A percentile compares a stretch with the other conserved stretches of the same genome.
Conservation (phyloP, 306 rosid genomes). For the Lithocarpus polystachyus region DNA sequence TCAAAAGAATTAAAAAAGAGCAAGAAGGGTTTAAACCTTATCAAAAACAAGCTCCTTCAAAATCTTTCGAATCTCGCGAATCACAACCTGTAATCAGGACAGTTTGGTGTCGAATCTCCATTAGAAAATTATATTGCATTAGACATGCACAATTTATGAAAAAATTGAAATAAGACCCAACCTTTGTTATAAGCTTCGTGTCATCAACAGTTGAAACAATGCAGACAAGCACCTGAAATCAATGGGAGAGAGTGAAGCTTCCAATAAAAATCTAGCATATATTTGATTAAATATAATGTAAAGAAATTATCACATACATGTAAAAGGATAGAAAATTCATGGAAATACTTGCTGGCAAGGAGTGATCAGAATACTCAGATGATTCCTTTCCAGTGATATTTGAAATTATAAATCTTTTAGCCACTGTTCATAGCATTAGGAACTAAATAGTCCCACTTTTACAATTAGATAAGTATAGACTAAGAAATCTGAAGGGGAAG, state of each 20-base stretch:
- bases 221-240: conserved; percentile 72
- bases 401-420: not conserved
- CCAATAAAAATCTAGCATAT: conserved; percentile 2
- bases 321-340: not conserved
- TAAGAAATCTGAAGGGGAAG: not conserved
- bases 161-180: conserved; percentile 32
- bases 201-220: conserved; percentile 85
- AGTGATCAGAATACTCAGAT: not conserved
- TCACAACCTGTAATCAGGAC: conserved; percentile 55
- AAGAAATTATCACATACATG: not conserved
- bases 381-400: conserved; percentile 1
- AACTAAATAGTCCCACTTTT: not conserved
- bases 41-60: conserved; percentile 75
- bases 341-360: not conserved
- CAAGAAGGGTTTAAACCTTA: conserved; percentile 52
- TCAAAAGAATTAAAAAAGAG: conserved; percentile 1
- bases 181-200: conserved; percentile 87
- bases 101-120: conserved; percentile 18
- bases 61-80: conserved; percentile 58
- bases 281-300: not conserved
- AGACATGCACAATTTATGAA: conserved; percentile 12
- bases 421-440: not conserved
- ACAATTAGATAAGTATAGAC: not conserved
- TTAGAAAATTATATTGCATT: not conserved
- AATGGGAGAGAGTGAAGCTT: conserved; percentile 7